A percentile compares a stretch with the other conserved stretches of the same genome.
Evolutionary conservation across 805 yeast species (phyloP).

Genomic region (Kuraishia floccosa): DNA sequence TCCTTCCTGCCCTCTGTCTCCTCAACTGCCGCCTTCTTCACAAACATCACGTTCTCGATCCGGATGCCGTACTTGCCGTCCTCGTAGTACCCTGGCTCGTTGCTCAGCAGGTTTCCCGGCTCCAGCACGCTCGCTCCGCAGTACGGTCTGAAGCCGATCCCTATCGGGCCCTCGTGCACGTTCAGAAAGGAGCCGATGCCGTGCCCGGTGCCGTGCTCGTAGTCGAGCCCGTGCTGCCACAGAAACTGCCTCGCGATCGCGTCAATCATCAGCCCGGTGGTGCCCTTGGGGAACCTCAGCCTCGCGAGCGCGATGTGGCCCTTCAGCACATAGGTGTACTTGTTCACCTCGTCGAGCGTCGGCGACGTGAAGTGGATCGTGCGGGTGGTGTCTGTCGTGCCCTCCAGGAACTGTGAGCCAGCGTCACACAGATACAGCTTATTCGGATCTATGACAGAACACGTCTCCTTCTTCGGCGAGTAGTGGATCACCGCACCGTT

Average conservation of each 20-base stretch:
- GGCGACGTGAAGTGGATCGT: conserved; percentile 64
- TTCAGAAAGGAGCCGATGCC: conserved; percentile 89
- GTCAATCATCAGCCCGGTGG: conserved; percentile 71
- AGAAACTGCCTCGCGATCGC: conserved; percentile 72
- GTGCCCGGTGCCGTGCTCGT: conserved; percentile 94
- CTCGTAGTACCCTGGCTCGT: conserved; percentile 56
- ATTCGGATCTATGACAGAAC: conserved; percentile 50
- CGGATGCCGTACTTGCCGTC: conserved; percentile 51
- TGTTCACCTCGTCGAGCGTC: conserved; percentile 41
- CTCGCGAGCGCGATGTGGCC: conserved; percentile 85
- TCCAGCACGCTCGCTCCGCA: conserved; percentile 31
- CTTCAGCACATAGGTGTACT: conserved; percentile 78
- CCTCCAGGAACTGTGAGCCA: conserved; percentile 87
- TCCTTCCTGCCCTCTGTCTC: conserved; percentile 25
- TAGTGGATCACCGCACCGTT: conserved; percentile 73
- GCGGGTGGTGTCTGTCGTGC: conserved; percentile 94
- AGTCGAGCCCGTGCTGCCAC: conserved; percentile 77
- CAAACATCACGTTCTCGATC: conserved; percentile 37
- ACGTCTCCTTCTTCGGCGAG: conserved; percentile 49
- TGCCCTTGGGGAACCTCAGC: conserved; percentile 66
- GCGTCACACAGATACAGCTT: conserved; percentile 75
- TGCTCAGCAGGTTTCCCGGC: conserved; percentile 44
- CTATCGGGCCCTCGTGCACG: conserved; percentile 94
- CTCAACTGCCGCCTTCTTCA: conserved; percentile 24
- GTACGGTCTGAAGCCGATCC: conserved; percentile 50